Percentiles rank a stretch among this genome's conserved stretches.
These are phyloP conservation scores for Piper betle DNA, from an alignment of 164 flowering plant genomes.

Conservation along the genomic window DNA sequence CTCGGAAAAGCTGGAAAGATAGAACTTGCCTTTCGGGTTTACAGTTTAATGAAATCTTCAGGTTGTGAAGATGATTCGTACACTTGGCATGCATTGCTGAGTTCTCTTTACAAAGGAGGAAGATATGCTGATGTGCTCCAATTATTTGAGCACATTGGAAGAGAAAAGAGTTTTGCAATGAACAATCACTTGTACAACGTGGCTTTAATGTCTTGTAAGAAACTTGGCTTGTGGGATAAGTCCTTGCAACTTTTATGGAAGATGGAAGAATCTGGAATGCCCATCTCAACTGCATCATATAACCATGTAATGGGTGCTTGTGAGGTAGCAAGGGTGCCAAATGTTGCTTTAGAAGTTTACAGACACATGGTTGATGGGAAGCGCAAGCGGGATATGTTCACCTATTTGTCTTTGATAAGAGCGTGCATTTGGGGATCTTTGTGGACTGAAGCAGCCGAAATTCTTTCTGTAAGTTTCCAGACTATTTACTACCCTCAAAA, in stretches of 20 bases:
- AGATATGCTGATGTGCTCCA: conserved; percentile 49
- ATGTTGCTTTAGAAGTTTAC: conserved; percentile 67
- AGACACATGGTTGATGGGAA: conserved; percentile 64
- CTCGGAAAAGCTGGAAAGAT: conserved; percentile 69
- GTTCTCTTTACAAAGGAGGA: conserved; percentile 47
- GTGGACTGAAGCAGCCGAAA: conserved; percentile 55
- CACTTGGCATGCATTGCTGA: conserved; percentile 75
- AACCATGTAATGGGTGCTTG: conserved; percentile 72
- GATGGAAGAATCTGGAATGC: conserved; percentile 57
- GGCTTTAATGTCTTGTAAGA: conserved; percentile 64
- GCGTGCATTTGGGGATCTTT: conserved; percentile 75
- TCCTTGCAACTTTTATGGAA: conserved; percentile 77
- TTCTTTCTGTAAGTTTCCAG: conserved; percentile 44
- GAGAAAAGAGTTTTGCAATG: conserved; percentile 19
- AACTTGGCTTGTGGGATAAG: conserved; percentile 63
- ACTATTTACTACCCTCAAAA: neutral
- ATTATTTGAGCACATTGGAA: conserved; percentile 49
- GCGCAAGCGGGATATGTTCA: conserved; percentile 58
- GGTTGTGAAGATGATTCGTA: conserved; percentile 55
- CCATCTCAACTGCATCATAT: conserved; percentile 46
- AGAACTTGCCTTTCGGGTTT: conserved; percentile 44
- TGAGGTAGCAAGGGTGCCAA: conserved; percentile 70
- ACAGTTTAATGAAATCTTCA: conserved; percentile 32
- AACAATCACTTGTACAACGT: conserved; percentile 50
- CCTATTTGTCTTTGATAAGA: conserved; percentile 60